Evolutionary conservation across 176 grass and related monocot species (phyloP), one percentile per base, ranked within the genome.

Genomic region (Oryza meyeriana): DNA sequence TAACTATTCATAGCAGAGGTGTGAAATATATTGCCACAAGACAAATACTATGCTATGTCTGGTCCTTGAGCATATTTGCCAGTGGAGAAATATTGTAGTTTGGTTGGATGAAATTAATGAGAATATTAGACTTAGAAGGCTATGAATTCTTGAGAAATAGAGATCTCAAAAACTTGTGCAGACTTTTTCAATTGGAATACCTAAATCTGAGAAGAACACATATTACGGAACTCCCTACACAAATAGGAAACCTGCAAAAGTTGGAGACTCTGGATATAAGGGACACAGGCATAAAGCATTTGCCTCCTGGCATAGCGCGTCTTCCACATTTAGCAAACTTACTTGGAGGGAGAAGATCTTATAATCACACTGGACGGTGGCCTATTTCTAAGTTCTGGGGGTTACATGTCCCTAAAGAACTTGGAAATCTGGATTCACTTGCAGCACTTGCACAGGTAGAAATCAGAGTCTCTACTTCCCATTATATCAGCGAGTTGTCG

Each of bases 1-100:
- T 84, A 25, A 79, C 80, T 50, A 18, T 88, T 83, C 86, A 88
- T 39, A 50, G 80, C 17, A 66, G 74, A 83, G 61, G 33, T 17
- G 27, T 64, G 79, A 66, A 27, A 83, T 34, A 73, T 30, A 83
- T 79, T 8, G 22, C 58, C n/a, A 73, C 80, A 66, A 83, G 61
- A 0, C 58, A 79, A 64, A 79, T 73, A 74, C 36, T 88, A 47
- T 59, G 59, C 74, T 74, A 83, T 79, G 86, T 88, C 10, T 67
- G 86, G 1, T 83, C 86, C 18, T 84, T 88, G 58, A 88, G 75
- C 62, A 84, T 88, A 74, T 88, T 74, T n/a, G 4, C 80, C 0
- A 1, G 18, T 78, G 66, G 74, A 61, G 68, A 88, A 66, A 78
- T 44, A 55, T 22, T 88, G 24, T 59, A 79, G 42, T 14, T 83